Evolutionary conservation across 306 rosid genomes (phyloP).

Genomic region (Hippophae rhamnoides): DNA sequence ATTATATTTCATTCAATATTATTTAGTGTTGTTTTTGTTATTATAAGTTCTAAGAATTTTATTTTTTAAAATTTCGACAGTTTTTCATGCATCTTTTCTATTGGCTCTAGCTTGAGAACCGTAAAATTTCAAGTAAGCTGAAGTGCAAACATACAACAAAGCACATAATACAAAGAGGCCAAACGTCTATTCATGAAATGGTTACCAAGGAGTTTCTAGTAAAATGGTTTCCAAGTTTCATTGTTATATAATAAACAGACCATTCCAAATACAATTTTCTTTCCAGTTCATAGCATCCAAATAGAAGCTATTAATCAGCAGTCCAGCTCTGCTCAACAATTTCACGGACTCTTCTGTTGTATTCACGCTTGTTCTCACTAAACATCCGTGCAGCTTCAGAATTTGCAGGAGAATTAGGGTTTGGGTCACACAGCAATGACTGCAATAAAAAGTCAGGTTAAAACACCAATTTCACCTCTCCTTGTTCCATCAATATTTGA

Average conservation of each 20-base stretch:
- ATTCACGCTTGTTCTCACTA: constrained; percentile 92
- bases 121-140: no score
- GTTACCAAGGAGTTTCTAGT: constrained; percentile 24
- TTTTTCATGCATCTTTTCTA: no score
- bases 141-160: background rate
- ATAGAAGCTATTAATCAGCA: constrained; percentile 53
- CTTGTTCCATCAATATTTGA: no score
- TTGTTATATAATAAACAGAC: constrained; percentile 40
- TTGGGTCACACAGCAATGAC: constrained; percentile 97
- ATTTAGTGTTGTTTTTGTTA: no score
- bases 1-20: no score
- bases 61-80: no score
- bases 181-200: constrained; percentile 35
- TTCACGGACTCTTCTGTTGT: constrained; percentile 79
- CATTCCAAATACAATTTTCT: constrained; percentile 26
- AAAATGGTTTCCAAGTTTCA: constrained; percentile 33
- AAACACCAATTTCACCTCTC: no score
- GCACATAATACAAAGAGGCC: constrained; percentile 10
- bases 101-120: no score
- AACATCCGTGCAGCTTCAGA: constrained; percentile 98
- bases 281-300: constrained; percentile 18
- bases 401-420: constrained; percentile 96
- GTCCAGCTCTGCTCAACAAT: constrained; percentile 99
- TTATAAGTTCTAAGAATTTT: no score
- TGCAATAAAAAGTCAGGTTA: constrained; percentile 29